Base-by-base conservation (phyloP, 805 yeast genomes). In the Candida sithepensis region DNA sequence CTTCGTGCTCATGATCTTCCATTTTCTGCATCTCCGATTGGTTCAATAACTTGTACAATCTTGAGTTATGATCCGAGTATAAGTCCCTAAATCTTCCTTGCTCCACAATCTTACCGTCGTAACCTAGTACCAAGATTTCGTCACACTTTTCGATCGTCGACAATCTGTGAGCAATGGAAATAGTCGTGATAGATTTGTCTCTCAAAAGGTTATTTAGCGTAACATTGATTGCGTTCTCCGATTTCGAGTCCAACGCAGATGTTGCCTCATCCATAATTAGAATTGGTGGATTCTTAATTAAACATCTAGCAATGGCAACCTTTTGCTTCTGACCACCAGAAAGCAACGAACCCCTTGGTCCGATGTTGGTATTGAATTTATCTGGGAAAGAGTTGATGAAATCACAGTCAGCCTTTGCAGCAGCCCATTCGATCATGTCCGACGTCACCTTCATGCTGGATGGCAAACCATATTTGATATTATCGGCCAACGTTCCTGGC, bases 111-210 rank as follows among this genome's bases (percentile, higher is more conserved):
- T 72, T 76, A 4, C 96, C 95, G 33, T 84, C 79, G 39, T 78
- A 76, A 3, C 91, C 92, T 30, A 91, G 66, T 2, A 92, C 97
- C 42, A 92, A 74, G 2, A 92, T 84, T 51, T 90, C 77, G 42
- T 89, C 85, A 56, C 95, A 83, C 55, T 88, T 78, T 58, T 84
- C 85, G 47, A 92, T 92, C 0, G 98, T 92, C 1, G 95, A 83
- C 41, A 90, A 75, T 56, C 97, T 72, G 64, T 91, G 98, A 0
- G 97, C 98, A 59, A 92, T 92, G 22, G 95, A 86, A 37, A 92
- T 85, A 4, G 86, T 75, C 3, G 91, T 81, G 19, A 96, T 87
- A 14, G 79, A 69, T 32, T 84, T 79, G 38, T 79, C 74, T 23
- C 67, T 60, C 64, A 78, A 74, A 49, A 92, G 72, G 41, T 74